phyloP scores from a whole-genome alignment of 352 stramenopile species.

The Pythium rishiriense region DNA sequence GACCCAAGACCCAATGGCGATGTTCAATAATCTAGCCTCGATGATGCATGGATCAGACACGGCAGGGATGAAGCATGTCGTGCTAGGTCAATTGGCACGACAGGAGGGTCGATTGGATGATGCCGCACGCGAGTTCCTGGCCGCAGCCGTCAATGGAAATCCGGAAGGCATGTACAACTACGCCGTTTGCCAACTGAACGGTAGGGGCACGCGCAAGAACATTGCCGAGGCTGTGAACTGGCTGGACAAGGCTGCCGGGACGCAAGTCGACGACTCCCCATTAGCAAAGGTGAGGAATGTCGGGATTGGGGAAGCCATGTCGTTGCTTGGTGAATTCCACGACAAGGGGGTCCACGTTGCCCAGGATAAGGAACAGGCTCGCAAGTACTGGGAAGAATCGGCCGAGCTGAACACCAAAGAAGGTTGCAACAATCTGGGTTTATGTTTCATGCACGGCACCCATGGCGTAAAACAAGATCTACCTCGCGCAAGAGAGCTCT shows the following conservation, averaged over 20 bases:
- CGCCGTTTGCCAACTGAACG: not conserved
- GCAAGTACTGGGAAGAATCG: slow-evolving; percentile 7
- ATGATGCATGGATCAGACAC: not conserved
- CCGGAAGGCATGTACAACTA: slow-evolving; percentile 21
- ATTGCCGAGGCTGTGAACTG: slow-evolving; percentile 1
- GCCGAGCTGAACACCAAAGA: not conserved
- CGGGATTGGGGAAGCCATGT: slow-evolving; percentile 15
- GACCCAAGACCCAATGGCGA: not conserved
- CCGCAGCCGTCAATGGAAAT: not conserved
- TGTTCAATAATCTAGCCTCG: not conserved
- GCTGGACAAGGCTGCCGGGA: slow-evolving; percentile 11
- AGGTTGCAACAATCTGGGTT: slow-evolving; percentile 1
- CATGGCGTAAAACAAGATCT: slow-evolving; percentile 10
- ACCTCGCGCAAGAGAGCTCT: slow-evolving; percentile 2
- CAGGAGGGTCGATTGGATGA: not conserved
- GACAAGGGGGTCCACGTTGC: not conserved
- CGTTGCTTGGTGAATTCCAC: not conserved
- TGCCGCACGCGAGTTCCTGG: slow-evolving; percentile 6
- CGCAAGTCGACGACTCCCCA: not conserved
- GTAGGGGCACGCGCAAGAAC: slow-evolving; percentile 7
- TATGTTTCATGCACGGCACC: slow-evolving; percentile 2
- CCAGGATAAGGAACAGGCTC: not conserved
- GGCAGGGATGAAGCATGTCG: slow-evolving; percentile 3
- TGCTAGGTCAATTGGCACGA: not conserved
- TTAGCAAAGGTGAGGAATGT: not conserved